Evolutionary conservation across 1,284 basidiomycete species (phyloP).

Genomic region (Fomes fomentarius): DNA sequence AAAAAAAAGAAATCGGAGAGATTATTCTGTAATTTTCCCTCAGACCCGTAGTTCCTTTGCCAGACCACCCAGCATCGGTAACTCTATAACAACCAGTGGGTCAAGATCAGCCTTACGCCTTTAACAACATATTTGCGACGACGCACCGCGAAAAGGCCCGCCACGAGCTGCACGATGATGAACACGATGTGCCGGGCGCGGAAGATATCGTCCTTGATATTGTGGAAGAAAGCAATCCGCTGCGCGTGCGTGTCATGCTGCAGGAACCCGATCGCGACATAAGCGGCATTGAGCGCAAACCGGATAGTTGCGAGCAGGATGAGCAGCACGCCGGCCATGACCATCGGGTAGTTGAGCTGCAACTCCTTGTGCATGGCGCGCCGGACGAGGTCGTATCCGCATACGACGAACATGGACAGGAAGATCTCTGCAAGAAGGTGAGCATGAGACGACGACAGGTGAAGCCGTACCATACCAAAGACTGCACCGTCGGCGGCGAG

Average conservation of each 20-base stretch:
- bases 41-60: too few relatives aligned
- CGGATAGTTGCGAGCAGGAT: conserved; percentile 21
- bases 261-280: conserved; percentile 21
- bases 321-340: conserved; percentile 13
- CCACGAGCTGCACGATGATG: conserved; percentile 15
- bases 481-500: neutral
- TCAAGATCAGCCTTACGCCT: neutral
- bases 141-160: conserved; percentile 24
- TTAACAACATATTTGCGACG: neutral
- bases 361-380: neutral
- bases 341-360: conserved; percentile 16
- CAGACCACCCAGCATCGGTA: conserved; percentile 28
- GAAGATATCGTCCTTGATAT: neutral
- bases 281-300: conserved; percentile 16
- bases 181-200: conserved; percentile 15
- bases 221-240: too few relatives aligned
- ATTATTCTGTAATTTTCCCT: too few relatives aligned
- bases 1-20: too few relatives aligned
- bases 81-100: conserved; percentile 8
- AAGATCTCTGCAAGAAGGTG: conserved; percentile 25
- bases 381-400: conserved; percentile 12
- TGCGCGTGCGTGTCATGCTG: conserved; percentile 6
- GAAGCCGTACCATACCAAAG: neutral
- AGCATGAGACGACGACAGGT: too few relatives aligned
- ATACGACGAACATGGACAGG: conserved; percentile 14